These are phyloP conservation scores for Sungouiozyma intestinalis DNA, from an alignment of 805 yeast species.

Conservation along the genomic window DNA sequence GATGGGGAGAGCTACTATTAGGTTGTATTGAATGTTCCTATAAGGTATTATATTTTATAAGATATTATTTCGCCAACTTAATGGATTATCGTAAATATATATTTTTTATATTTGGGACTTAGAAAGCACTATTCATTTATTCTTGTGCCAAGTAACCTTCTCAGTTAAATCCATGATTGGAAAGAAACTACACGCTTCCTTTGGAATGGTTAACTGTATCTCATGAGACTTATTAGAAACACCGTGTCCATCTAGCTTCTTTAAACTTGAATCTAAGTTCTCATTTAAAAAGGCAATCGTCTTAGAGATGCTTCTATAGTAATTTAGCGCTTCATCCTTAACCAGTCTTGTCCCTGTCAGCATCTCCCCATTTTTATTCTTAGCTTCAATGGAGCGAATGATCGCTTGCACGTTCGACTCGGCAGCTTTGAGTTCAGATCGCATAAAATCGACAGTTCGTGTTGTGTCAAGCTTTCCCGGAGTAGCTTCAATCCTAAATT, in stretches of 20 bases:
- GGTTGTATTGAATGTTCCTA: too few species aligned
- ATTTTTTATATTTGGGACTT: not conserved
- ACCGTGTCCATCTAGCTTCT: conserved; percentile 1
- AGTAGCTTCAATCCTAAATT: conserved; percentile 13
- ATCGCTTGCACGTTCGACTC: conserved; percentile 8
- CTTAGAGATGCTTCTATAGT: conserved; percentile 20
- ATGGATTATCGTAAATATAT: not conserved
- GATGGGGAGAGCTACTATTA: too few species aligned
- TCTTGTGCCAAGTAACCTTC: not conserved
- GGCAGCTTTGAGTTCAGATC: conserved; percentile 12
- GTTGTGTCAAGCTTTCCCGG: conserved; percentile 10
- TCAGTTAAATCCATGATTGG: not conserved
- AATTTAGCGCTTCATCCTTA: conserved; percentile 22
- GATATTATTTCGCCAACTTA: too few species aligned
- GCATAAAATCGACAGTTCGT: conserved; percentile 11
- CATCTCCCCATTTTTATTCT: conserved; percentile 13
- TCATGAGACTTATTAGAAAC: not conserved
- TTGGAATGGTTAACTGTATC: not conserved
- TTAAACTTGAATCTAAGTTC: conserved; percentile 8
- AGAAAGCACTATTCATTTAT: not conserved
- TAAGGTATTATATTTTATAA: too few species aligned
- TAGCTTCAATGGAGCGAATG: conserved; percentile 12
- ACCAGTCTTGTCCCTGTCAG: conserved; percentile 22
- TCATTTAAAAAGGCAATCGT: conserved; percentile 9
- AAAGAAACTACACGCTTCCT: not conserved